A percentile compares a stretch with the other conserved stretches of the same genome.
Evolutionary conservation across 1,284 basidiomycete genomes (phyloP).

Genomic region (Rhodotorula mucilaginosa): DNA sequence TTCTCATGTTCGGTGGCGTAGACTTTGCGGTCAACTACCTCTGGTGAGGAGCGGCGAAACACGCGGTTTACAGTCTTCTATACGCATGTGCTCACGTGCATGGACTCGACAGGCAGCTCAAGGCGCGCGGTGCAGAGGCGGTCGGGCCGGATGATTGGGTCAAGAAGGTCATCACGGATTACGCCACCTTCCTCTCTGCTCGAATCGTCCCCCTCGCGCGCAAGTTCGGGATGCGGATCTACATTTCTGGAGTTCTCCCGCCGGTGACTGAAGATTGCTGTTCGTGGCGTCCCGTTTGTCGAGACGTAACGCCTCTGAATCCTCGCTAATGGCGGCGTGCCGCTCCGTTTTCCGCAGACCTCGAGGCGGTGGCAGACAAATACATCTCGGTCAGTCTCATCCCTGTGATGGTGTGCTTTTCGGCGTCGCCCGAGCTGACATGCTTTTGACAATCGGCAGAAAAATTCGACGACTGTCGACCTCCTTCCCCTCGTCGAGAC

Average conservation of each 20-base stretch:
- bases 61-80: too few species aligned
- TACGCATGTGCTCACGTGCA: background rate
- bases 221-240: conserved; percentile 4
- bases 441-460: too few species aligned
- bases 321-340: background rate
- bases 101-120: conserved; percentile 19
- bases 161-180: background rate
- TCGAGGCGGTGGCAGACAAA: conserved; percentile 19
- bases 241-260: conserved; percentile 16
- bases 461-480: background rate
- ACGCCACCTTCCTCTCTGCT: conserved; percentile 4
- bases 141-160: conserved; percentile 10
- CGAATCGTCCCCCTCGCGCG: conserved; percentile 8
- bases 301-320: background rate
- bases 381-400: conserved; percentile 16
- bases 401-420: too few species aligned
- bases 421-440: too few species aligned
- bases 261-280: conserved; percentile 35
- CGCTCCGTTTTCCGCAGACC: background rate
- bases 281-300: background rate
- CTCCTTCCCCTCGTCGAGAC: conserved; percentile 6
- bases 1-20: conserved; percentile 24
- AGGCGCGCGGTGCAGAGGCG: background rate
- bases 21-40: conserved; percentile 30
- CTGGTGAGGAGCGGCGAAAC: background rate